Base-by-base conservation (phyloP, 1,284 basidiomycete species). In the Trichosporon sp. region DNA sequence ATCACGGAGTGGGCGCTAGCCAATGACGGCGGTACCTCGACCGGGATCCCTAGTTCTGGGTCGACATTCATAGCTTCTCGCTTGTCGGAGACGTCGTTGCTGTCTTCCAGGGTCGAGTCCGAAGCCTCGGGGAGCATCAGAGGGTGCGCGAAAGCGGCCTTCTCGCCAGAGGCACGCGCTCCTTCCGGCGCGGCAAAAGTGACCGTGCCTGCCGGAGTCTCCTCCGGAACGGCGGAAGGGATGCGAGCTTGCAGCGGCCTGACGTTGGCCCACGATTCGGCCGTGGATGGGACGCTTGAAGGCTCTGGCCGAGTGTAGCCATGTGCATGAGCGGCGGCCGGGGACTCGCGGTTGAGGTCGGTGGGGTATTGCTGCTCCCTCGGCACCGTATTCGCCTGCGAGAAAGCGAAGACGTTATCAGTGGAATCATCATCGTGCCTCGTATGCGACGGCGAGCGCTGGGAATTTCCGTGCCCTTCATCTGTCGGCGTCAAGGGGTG, bases 331-430 rank as follows among this genome's bases (percentile, higher is more conserved):
- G 19, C 40, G 8, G 19, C 25, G 10, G 25, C 4, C 16, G 2
- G 16, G 6, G 25, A 5, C 5, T 54, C 49, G 16, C 31, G 4
- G 49, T 16, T n/a, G 49, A 7, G 49, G 16, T 7, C 16, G 10
- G 3, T 27, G 14, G 27, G 16, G 3, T n/a, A n/a, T 16, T 27
- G 27, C 4, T 54, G 49, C 14, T 54, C 27, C 27, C 4, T 31
- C 11, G 49, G 25, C 27, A 13, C 7, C 6, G 49, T 25, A n/a
- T 27, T 31, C 16, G 34, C 78, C 52, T 77, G 59, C 29, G 71
- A 68, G 60, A 81, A 81, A 0, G 79, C 80, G 61, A 78, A 80
- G 6, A 80, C 74, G 16, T 69, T 71, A 19, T 71, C 71, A 19
- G 16, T n/a, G 49, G 29, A 14, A 2, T 62, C 64, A 14, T 74